Conservation (phyloP, 2,329 filamentous ascomycete species). For the Chaetothyriales sp. region DNA sequence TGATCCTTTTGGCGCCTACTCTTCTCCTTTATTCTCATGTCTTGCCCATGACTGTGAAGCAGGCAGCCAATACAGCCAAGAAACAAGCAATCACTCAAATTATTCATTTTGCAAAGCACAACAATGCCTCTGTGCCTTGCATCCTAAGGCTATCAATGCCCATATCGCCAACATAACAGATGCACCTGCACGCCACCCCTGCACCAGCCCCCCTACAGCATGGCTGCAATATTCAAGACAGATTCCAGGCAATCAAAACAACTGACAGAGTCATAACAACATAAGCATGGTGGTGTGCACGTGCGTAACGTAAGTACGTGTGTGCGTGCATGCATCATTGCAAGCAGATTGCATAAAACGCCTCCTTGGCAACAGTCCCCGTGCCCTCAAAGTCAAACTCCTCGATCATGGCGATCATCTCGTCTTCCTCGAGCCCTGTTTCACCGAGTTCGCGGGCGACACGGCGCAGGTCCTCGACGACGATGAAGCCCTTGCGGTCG, state of each 20-base stretch:
- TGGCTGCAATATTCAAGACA: not conserved
- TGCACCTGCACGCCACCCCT: too few relatives aligned
- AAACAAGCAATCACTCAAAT: too few relatives aligned
- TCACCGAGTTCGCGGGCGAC: constrained; percentile 87
- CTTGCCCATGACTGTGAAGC: too few relatives aligned
- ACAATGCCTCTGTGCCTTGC: too few relatives aligned
- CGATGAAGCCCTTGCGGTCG: constrained; percentile 81
- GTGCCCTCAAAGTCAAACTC: constrained; percentile 94
- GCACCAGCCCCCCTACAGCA: too few relatives aligned
- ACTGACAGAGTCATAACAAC: not conserved
- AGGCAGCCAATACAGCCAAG: too few relatives aligned
- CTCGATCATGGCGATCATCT: constrained; percentile 90
- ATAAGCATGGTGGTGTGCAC: not conserved
- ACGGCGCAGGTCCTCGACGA: constrained; percentile 68
- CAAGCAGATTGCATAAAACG: constrained; percentile 53
- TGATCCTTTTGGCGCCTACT: too few relatives aligned
- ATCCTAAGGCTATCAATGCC: too few relatives aligned
- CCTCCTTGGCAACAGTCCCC: constrained; percentile 52
- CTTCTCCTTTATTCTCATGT: too few relatives aligned
- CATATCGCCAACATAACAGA: not conserved
- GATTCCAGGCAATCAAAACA: not conserved
- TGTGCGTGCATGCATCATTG: constrained; percentile 22
- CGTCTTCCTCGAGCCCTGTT: constrained; percentile 71
- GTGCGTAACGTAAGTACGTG: too few relatives aligned
- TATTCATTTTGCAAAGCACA: too few relatives aligned